phyloP scores from a whole-genome alignment of 2,329 filamentous ascomycete genomes.

The Sporothrix dimorphospora region DNA sequence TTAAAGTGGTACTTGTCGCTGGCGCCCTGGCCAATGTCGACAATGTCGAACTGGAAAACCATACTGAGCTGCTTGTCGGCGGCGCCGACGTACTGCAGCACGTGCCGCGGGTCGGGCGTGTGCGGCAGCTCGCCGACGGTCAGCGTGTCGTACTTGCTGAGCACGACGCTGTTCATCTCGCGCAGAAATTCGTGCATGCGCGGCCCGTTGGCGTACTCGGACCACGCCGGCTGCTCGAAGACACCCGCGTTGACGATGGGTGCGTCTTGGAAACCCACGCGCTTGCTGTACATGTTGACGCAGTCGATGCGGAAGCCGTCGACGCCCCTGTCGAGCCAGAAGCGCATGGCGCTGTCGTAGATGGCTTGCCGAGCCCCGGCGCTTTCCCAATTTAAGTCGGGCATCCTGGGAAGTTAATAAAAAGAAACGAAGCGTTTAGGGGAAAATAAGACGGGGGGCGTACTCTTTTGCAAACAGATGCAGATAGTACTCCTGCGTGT shows the following conservation, averaged over 20 bases:
- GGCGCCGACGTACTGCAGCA: slow-evolving; percentile 63
- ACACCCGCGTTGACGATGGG: slow-evolving; percentile 47
- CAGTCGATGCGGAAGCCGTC: slow-evolving; percentile 76
- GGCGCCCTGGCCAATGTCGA: slow-evolving; percentile 60
- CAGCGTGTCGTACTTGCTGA: slow-evolving; percentile 65
- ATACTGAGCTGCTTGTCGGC: slow-evolving; percentile 65
- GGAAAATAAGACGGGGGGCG: neutral
- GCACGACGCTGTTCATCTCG: slow-evolving; percentile 65
- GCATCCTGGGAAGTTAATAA: too few species aligned
- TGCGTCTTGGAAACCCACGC: slow-evolving; percentile 58
- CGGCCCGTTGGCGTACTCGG: slow-evolving; percentile 69
- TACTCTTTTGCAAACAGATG: slow-evolving; percentile 65
- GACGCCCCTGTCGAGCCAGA: slow-evolving; percentile 76
- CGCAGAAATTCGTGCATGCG: slow-evolving; percentile 68
- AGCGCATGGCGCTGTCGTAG: slow-evolving; percentile 71
- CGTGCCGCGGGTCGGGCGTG: slow-evolving; percentile 60
- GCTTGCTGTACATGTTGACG: slow-evolving; percentile 73
- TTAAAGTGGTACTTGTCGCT: slow-evolving; percentile 56
- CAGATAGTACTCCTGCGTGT: slow-evolving; percentile 75
- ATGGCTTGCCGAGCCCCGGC: slow-evolving; percentile 68
- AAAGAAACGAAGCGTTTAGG: too few species aligned
- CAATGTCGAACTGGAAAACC: slow-evolving; percentile 70
- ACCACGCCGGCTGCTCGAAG: slow-evolving; percentile 55
- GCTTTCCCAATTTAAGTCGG: slow-evolving; percentile 86
- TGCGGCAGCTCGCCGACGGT: slow-evolving; percentile 71